Conservation (phyloP, 2,329 filamentous ascomycete species). For the Stagonosporopsis vannaccii region DNA sequence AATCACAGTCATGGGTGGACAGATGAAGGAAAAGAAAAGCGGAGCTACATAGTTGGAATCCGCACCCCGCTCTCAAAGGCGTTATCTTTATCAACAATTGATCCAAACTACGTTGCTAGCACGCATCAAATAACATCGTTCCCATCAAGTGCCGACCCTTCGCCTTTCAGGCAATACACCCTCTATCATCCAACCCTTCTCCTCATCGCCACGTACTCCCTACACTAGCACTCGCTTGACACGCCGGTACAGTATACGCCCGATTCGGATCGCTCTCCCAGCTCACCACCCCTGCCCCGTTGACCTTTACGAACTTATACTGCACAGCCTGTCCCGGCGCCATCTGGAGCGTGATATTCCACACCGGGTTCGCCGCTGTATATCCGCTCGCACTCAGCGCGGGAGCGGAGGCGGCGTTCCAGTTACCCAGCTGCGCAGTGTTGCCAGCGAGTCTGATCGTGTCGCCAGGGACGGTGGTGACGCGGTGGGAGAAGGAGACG, state of each 20-base stretch:
- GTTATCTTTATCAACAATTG: too few species aligned
- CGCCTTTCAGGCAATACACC: too few species aligned
- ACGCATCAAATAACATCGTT: too few species aligned
- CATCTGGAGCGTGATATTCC: slow-evolving; percentile 54
- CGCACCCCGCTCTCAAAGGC: too few species aligned
- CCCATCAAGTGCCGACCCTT: too few species aligned
- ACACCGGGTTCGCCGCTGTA: slow-evolving; percentile 55
- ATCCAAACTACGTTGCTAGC: too few species aligned
- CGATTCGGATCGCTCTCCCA: slow-evolving; percentile 58
- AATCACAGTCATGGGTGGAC: too few species aligned
- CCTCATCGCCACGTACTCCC: slow-evolving; percentile 34
- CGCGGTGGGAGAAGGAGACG: slow-evolving; percentile 57
- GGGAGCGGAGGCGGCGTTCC: slow-evolving; percentile 51
- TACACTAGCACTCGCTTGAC: slow-evolving; percentile 34
- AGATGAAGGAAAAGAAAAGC: too few species aligned
- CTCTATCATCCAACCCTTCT: not conserved
- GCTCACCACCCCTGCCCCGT: slow-evolving; percentile 54
- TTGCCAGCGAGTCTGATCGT: slow-evolving; percentile 57
- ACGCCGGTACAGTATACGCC: slow-evolving; percentile 46
- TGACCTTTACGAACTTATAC: slow-evolving; percentile 58
- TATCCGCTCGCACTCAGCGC: slow-evolving; percentile 54
- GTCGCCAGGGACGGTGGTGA: slow-evolving; percentile 58
- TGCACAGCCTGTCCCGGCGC: slow-evolving; percentile 50
- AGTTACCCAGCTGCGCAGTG: slow-evolving; percentile 54
- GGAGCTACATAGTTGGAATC: too few species aligned